Base-by-base conservation (phyloP, 371 early-diverging fungal genomes). In the Mortierella sp. region DNA sequence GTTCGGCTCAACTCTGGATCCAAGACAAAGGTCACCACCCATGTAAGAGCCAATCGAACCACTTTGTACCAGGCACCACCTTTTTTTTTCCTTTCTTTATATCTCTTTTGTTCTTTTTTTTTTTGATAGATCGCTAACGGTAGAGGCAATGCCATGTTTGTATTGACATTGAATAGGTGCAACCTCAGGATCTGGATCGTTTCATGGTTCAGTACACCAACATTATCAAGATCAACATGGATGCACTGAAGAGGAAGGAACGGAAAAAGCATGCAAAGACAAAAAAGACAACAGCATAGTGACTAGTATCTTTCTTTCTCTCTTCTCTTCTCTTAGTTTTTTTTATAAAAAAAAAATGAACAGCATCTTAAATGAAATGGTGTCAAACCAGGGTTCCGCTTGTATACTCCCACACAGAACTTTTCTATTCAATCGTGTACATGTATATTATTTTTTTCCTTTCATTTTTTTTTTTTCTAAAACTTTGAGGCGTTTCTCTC, bases 191-290 rank as follows among this genome's bases (percentile, higher is more conserved):
- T 62, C 66, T 81, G 56, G 86, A 82, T 14, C 60, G 77, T 47
- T 87, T 87, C 61, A 83, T 80, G 66, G 84, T 84, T 3, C 79
- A 74, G 46, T 87, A 84, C 68, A 81, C 82, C 11, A 84, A 81
- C 48, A 81, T 87, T 29, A 65, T 81, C 67, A 77, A 75, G 72
- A 68, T 82, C 68, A 84, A 83, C 66, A 85, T 87, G 86, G 80
- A 75, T 50, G 74, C 83, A 28, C 75, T 85, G 64, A 87, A 87
- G 81, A 85, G 84, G 79, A 85, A 85, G 72, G 86, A 84, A 37
- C 66, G 73, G 64, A 84, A 86, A 83, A 85, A 85, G 80, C 71
- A 62, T 6, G 64, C 74, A 66, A 84, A 83, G 71, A 48, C 76
- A 51, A 79, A 79, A 66, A 79, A 79, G 66, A 60, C 70, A 0